A percentile compares a stretch with the other conserved stretches of the same genome.
Evolutionary conservation across 495 filamentous ascomycete species (phyloP).

Genomic region (Penicillium taxi): DNA sequence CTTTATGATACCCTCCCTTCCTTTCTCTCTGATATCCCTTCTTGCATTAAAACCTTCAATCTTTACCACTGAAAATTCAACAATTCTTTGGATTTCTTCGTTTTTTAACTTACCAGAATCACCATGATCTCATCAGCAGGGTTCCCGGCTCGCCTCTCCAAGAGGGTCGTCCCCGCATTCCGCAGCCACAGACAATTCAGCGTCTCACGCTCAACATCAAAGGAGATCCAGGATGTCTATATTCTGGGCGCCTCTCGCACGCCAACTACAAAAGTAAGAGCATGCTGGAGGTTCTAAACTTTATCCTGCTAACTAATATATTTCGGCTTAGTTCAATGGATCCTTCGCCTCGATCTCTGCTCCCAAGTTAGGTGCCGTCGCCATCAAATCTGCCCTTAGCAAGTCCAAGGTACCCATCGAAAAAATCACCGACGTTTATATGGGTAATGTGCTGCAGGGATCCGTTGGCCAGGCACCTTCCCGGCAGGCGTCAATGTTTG

Average conservation of each 20-base stretch:
- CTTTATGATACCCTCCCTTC: no score
- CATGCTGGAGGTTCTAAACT: background rate
- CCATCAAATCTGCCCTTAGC: slow-evolving; percentile 78
- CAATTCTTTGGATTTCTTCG: no score
- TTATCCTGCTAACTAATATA: background rate
- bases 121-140: slow-evolving; percentile 22
- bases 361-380: slow-evolving; percentile 73
- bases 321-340: slow-evolving; percentile 71
- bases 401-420: slow-evolving; percentile 72
- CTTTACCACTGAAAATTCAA: no score
- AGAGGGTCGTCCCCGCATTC: slow-evolving; percentile 33
- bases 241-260: slow-evolving; percentile 84
- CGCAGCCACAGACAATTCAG: slow-evolving; percentile 59
- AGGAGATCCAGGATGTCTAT: slow-evolving; percentile 81
- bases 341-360: slow-evolving; percentile 75
- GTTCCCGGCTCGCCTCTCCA: slow-evolving; percentile 24
- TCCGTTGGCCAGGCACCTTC: slow-evolving; percentile 83
- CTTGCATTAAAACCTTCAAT: no score
- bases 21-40: no score
- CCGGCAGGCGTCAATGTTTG: slow-evolving; percentile 80
- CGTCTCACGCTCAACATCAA: slow-evolving; percentile 45
- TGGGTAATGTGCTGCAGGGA: slow-evolving; percentile 92
- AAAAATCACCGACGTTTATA: slow-evolving; percentile 83
- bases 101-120: no score
- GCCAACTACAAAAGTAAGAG: slow-evolving; percentile 70